These are phyloP conservation scores for Acanthamoeba triangularis DNA, from an alignment of 208 protist species.

Conservation along the genomic window DNA sequence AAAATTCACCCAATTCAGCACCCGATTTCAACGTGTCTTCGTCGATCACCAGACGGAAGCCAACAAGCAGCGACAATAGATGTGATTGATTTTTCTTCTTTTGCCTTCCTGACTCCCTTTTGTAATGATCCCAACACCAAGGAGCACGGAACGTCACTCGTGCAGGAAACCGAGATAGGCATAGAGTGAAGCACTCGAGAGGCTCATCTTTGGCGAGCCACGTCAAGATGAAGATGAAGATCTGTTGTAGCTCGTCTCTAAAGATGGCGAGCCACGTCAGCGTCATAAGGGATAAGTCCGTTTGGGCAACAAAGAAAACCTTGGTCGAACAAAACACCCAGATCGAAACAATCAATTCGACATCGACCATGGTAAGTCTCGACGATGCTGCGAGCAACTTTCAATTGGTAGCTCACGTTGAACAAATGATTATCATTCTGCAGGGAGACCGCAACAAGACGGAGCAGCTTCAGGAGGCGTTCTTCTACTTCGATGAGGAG, in stretches of 20 bases:
- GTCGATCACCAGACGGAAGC: slow-evolving; percentile 58
- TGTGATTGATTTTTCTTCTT: background rate
- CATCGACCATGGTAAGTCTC: slow-evolving; percentile 18
- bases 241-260: background rate
- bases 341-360: background rate
- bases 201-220: no score
- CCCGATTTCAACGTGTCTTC: slow-evolving; percentile 37
- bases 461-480: slow-evolving; percentile 44
- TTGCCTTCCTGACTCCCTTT: background rate
- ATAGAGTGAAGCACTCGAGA: background rate
- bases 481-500: slow-evolving; percentile 71
- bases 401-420: background rate
- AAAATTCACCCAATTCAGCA: slow-evolving; percentile 68
- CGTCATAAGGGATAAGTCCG: background rate
- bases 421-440: background rate
- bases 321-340: background rate
- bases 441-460: slow-evolving; percentile 30
- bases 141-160: no score
- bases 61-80: slow-evolving; percentile 47
- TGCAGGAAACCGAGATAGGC: no score
- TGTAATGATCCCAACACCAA: no score
- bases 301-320: background rate
- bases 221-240: background rate
- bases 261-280: background rate
- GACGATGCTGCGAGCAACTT: background rate